Evolutionary conservation across 2,329 filamentous ascomycete genomes (phyloP), one percentile per base, ranked within the genome.

Genomic region (Fusarium tricinctum): DNA sequence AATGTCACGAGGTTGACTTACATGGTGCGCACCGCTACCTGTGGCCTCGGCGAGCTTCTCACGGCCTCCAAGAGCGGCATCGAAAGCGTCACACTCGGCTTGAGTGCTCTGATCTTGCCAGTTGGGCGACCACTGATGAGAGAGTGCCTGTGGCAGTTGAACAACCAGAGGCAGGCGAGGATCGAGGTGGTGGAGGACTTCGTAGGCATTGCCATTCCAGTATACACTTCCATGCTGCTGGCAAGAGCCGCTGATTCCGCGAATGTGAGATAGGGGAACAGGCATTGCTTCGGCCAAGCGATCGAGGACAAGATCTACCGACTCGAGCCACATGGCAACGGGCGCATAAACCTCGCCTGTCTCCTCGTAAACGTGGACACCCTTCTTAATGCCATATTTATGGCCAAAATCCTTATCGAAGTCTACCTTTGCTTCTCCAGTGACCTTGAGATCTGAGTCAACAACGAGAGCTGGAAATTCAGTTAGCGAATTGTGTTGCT

Each of bases 161-260:
- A 92, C 89, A 49, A 92, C 85, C 46, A 98, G 82, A 1, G 85
- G 81, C 76, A 86, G 87, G 20, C 80, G 80, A 4, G 85, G 76
- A 69, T 92, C 84, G 43, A 98, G 81, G 14, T 74, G 81, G 6
- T 78, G 81, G 43, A 98, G 85, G 43, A 91, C 75, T 9, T 79
- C 75, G 76, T 92, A 91, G 8, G 92, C 94, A 58, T 89, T 81
- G 44, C 82, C 78, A 60, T 87, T 91, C 95, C 95, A 98, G 82
- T 96, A 98, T 28, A 98, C 94, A 78, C 95, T 98, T 33, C 96
- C 96, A 80, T 98, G 96, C 84, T 99, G 96, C 86, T 98, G 97
- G 55, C 96, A 94, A 17, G 95, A 94, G 66, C 94, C 96, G 74
- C 92, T 95, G 72, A 99, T 86, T 30, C 93, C 95, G 75, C 87